Evolutionary conservation across 805 yeast species (phyloP).

Genomic region (Wickerhamiella sergipiensis): DNA sequence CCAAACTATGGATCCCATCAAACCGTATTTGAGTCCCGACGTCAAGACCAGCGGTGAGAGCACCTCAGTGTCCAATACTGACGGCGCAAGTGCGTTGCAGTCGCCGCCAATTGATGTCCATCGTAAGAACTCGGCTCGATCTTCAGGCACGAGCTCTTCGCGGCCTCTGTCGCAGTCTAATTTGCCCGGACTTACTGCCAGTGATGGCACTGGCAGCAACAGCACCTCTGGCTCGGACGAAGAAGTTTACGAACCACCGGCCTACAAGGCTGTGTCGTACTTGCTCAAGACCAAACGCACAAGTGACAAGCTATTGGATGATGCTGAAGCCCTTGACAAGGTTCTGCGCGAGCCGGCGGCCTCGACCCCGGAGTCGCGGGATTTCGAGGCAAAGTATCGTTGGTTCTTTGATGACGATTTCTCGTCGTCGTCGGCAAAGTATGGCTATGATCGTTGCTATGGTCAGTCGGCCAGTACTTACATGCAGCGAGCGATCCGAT

Average conservation of each 20-base stretch:
- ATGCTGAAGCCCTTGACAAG: not conserved
- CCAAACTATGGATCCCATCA: not conserved
- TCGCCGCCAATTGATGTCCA: no score
- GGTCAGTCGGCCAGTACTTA: conserved; percentile 8
- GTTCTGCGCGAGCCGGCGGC: not conserved
- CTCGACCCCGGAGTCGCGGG: not conserved
- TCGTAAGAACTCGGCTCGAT: no score
- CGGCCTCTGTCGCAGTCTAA: no score
- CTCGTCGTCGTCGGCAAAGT: conserved; percentile 13
- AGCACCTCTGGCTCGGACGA: not conserved
- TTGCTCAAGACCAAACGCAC: not conserved
- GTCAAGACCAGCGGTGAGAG: no score
- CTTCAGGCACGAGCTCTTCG: no score
- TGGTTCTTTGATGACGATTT: conserved; percentile 22
- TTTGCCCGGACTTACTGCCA: no score
- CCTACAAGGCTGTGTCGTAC: not conserved
- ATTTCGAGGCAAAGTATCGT: conserved; percentile 10
- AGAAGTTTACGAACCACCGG: not conserved
- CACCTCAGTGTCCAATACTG: no score
- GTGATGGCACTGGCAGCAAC: not conserved
- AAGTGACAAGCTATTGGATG: not conserved
- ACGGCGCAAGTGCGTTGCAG: no score
- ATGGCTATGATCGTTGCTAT: conserved; percentile 19
- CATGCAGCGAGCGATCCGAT: conserved; percentile 1
- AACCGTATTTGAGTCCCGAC: not conserved